Base-by-base conservation (phyloP, 108 stramenopile genomes). In the Epithemia pelagica region DNA sequence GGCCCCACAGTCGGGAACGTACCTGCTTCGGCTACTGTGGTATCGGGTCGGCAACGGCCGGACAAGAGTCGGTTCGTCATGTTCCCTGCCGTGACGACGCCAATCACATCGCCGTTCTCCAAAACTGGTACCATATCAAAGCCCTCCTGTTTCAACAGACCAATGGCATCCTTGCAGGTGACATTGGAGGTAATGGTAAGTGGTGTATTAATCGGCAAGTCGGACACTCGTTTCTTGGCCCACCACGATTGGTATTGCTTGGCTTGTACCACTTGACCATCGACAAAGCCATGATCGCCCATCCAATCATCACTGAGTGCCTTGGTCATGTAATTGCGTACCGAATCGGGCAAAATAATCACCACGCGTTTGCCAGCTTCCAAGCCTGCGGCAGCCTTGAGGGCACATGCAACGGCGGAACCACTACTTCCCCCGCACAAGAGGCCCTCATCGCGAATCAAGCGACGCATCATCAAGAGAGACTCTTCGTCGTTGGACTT, bases 291-390 rank as follows among this genome's bases (percentile, higher is more conserved):
- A 64, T 94, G 77, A 74, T 95, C 92, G 30, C 82, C 71, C 95
- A 97, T 95, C 96, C 96, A 97, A 67, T 91, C 84, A 79, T 97
- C 92, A 31, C 74, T 79, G 5, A 97, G 71, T 37, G 85, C 89
- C 81, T 97, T 97, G 70, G 92, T 93, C 94, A 97, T 95, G 94
- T 97, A 97, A 73, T 97, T 97, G 19, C 95, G 78, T 24, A 94
- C 89, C 3, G 84, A 87, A 69, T 97, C 96, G 0, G 96, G 92
- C 2, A 97, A 77, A 57, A 97, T 77, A 1, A 97, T 90, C 0
- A 89, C 88, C 52, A 82, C 83, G 5, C 83, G 76, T 67, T 97
- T 84, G 15, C 90, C 93, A 23, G 70, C 69, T 28, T 69, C 67
- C 61, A 94, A 84, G 0, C 55, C 28, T 25, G 76, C 70, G n/a